These are phyloP conservation scores for Neurospora tetraspora DNA, from an alignment of 495 filamentous ascomycete genomes.

Conservation along the genomic window DNA sequence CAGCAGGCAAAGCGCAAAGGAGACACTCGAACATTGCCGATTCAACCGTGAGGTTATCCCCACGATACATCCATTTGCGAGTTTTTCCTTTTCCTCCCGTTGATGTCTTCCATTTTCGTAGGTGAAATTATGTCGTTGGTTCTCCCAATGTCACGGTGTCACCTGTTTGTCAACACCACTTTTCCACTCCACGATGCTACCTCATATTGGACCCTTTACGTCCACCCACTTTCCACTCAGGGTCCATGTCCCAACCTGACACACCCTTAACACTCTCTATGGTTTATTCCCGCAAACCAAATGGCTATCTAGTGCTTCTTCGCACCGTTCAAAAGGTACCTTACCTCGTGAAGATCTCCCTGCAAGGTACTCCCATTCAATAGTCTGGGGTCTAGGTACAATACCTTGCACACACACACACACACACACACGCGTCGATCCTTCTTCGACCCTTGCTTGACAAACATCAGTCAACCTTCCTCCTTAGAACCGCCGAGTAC, in stretches of 20 bases:
- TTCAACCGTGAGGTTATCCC: background rate
- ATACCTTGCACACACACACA: no score
- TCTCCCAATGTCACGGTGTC: background rate
- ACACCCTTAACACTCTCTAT: no score
- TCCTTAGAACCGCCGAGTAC: background rate
- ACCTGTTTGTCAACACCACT: background rate
- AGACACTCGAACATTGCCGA: background rate
- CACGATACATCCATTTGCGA: background rate
- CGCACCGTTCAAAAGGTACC: no score
- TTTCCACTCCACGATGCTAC: background rate
- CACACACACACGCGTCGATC: background rate
- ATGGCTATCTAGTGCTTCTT: no score
- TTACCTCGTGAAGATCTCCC: background rate
- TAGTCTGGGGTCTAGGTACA: background rate
- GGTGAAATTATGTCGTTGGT: background rate
- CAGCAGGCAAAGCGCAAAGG: background rate
- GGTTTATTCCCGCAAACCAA: no score
- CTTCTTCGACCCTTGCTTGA: background rate
- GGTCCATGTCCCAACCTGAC: no score
- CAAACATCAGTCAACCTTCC: no score
- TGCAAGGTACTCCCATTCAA: background rate
- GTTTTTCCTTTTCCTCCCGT: no score
- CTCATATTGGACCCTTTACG: background rate
- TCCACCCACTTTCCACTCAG: no score
- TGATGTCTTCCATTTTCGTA: background rate